Base-by-base conservation (phyloP, 2,329 filamentous ascomycete species). In the Aspergillus chevalieri region DNA sequence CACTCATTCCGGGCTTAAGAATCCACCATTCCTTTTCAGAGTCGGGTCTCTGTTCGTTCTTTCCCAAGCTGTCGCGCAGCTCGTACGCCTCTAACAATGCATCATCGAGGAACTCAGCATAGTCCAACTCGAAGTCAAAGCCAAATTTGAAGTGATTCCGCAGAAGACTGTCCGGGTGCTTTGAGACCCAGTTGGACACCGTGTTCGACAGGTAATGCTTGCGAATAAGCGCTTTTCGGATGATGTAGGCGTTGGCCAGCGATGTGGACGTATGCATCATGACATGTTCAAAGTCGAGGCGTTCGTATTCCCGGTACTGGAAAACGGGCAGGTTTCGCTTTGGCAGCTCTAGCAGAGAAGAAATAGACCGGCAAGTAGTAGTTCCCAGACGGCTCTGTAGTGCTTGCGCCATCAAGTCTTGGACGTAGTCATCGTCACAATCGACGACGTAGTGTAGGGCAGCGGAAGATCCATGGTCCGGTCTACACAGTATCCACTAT, bases 1-100 rank as follows among this genome's bases (percentile, higher is more conserved):
- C 93, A 67, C 89, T 95, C 93, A 98, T 97, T 7, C 92, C 87
- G 0, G 93, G 92, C 71, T 98, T 98, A 52, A 98, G 70, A 57
- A 98, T 97, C 93, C 93, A 98, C 92, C 92, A 98, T 65, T 94
- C 83, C 51, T 79, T 78, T 39, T 79, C 72, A 8, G 68, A 57
- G 15, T 79, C 80, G 54, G 93, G 92, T 34, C 76, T 76, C 22
- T 69, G 66, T 45, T 80, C 81, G 59, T 95, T 95, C 43, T 76
- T 77, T 28, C 81, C 80, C 68, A 94, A 78, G 58, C 87, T 91
- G 49, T 89, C 88, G 17, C 85, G 79, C 46, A 98, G 71, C 62
- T 97, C 93, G 66, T 86, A 97, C 0, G 87, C 87, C 67, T 98
- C 93, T 2, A 95, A 78, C 6, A 98, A 74, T 0, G 93, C 88